Evolutionary conservation across 306 rosid genomes (phyloP), one percentile per base, ranked within the genome.

Genomic region (Prunus padus): DNA sequence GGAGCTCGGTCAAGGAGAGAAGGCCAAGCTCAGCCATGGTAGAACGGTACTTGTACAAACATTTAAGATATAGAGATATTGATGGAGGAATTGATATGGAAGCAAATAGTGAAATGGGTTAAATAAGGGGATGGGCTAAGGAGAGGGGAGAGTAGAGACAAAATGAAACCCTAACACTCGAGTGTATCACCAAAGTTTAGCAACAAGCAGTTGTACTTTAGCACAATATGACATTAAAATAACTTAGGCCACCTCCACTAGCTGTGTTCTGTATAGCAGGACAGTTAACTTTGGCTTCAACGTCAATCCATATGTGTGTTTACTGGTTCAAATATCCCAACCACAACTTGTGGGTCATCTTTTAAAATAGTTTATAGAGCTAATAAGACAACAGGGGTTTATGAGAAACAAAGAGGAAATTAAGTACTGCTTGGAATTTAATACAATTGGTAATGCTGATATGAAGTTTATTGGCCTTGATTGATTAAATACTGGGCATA

Each of bases 11-110:
- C 82, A 83, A 64, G 76, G 96, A 86, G 75, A 87, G 84, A 66
- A 88, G 86, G 62, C 87, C 83, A 77, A 93, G 89, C 82, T 88
- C 94, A 79, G 91, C 71, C 71, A 86, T 90, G 96, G 90, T 91
- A 78, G 87, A n/a, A 2, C 28, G 66, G 44, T 78, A 77, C 82
- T 75, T 75, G 77, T 77, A 68, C 77, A 77, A 82, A 87, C 91
- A 89, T 88, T 87, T 87, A 83, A 91, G 88, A 87, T 83, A 81
- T 68, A 67, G 65, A 28, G 66, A 61, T 15, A 16, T 6, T 8
- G 66, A 46, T 59, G 66, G 82, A 71, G 62, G 11, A 6, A 65
- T 71, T 74, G 79, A 76, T 79, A 84, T 71, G 76, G 82, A 77
- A 76, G 79, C 56, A 73, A 73, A 81, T 26, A 70, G 59, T 28